A percentile compares a stretch with the other conserved stretches of the same genome.
Conservation (phyloP, 345 rosid species). For the Bruguiera parviflora region DNA sequence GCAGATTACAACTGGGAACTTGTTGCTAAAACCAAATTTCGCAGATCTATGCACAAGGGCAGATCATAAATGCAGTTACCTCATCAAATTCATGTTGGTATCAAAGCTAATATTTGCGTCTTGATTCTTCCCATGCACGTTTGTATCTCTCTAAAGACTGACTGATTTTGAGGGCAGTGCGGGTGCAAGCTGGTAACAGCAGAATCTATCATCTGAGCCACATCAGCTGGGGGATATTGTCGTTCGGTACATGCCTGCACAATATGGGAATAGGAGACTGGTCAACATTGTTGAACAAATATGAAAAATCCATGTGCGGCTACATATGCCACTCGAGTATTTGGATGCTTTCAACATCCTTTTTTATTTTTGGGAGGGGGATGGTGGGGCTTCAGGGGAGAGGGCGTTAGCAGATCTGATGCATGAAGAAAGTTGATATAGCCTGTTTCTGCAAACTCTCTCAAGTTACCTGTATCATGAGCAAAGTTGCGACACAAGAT, state of each 20-base stretch:
- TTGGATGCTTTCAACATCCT: too few relatives aligned
- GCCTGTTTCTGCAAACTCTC: too few relatives aligned
- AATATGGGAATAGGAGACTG: not conserved
- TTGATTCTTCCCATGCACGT: slow-evolving; percentile 92
- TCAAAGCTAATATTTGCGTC: slow-evolving; percentile 82
- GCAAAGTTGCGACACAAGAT: slow-evolving; percentile 82
- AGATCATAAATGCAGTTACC: not conserved
- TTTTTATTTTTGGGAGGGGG: too few relatives aligned
- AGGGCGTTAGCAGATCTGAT: too few relatives aligned
- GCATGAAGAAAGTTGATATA: too few relatives aligned
- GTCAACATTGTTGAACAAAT: not conserved
- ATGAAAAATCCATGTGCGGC: not conserved
- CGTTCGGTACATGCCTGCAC: slow-evolving; percentile 83
- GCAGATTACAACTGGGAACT: not conserved
- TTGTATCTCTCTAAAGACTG: slow-evolving; percentile 80
- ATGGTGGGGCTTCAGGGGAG: too few relatives aligned
- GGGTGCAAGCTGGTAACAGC: slow-evolving; percentile 84
- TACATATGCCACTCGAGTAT: not conserved
- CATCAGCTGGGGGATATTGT: slow-evolving; percentile 83
- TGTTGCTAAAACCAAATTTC: slow-evolving; percentile 8
- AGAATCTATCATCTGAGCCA: slow-evolving; percentile 84
- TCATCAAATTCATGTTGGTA: slow-evolving; percentile 40
- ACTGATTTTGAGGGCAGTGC: slow-evolving; percentile 67
- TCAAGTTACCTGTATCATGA: slow-evolving; percentile 72
- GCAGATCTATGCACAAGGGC: slow-evolving; percentile 19